These are phyloP conservation scores for Bolboschoenus planiculmis DNA, from an alignment of 176 grass and related monocot species.

Conservation along the genomic window DNA sequence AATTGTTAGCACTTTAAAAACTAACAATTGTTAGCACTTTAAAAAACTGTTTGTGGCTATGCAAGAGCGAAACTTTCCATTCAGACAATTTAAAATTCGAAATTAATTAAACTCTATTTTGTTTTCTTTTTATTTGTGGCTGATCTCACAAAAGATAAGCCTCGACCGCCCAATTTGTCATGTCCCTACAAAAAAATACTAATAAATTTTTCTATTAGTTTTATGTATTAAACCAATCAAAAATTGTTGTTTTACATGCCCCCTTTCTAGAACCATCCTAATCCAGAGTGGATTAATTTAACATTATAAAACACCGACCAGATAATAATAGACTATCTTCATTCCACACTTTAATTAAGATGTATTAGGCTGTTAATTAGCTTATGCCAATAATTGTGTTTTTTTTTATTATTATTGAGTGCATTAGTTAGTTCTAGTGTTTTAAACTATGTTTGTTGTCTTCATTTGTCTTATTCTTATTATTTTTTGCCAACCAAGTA, in stretches of 20 bases:
- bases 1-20: background rate
- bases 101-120: background rate
- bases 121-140: background rate
- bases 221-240: background rate
- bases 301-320: constrained; percentile 10
- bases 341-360: background rate
- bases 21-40: constrained; percentile 1
- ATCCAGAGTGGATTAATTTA: constrained; percentile 9
- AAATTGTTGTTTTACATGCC: background rate
- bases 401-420: background rate
- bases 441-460: background rate
- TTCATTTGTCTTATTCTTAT: background rate
- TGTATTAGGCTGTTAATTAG: too few relatives aligned
- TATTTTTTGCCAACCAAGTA: background rate
- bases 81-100: constrained; percentile 13
- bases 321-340: constrained; percentile 8
- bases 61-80: background rate
- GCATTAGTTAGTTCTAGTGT: constrained; percentile 9
- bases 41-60: background rate
- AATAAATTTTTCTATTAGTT: background rate
- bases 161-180: constrained; percentile 8
- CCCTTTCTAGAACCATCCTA: constrained; percentile 6
- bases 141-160: constrained; percentile 23
- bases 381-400: background rate
- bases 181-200: background rate